These are phyloP conservation scores for Neocallimastix lanati DNA, from an alignment of 192 early-diverging fungal species.

Conservation along the genomic window DNA sequence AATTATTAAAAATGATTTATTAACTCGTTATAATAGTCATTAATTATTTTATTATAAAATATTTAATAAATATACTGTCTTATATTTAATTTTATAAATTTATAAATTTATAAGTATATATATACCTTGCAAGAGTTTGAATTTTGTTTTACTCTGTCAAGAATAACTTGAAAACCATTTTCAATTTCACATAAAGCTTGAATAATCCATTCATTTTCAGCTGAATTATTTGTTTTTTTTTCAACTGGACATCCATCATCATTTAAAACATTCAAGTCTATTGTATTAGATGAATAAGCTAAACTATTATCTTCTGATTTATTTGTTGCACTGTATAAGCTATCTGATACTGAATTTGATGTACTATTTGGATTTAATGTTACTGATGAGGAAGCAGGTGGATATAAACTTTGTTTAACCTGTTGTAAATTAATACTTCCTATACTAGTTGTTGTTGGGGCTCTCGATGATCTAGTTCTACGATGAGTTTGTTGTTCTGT, in stretches of 20 bases:
- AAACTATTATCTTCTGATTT: neutral
- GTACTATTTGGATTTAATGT: neutral
- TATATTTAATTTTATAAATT: too few relatives aligned
- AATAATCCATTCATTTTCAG: neutral
- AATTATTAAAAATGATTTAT: too few relatives aligned
- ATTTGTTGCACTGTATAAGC: neutral
- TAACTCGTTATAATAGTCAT: too few relatives aligned
- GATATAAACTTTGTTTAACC: neutral
- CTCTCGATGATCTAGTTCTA: neutral
- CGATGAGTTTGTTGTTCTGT: neutral
- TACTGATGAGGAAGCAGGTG: neutral
- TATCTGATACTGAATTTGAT: neutral
- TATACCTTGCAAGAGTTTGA: neutral
- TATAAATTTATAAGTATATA: too few relatives aligned
- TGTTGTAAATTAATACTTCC: neutral
- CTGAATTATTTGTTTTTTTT: neutral
- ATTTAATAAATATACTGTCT: too few relatives aligned
- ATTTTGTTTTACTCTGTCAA: neutral
- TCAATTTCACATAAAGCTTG: neutral
- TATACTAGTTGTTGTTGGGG: neutral
- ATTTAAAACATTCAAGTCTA: neutral
- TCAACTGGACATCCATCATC: neutral
- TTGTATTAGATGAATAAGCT: neutral
- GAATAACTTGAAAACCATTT: neutral
- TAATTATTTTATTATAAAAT: too few relatives aligned